Conservation (phyloP, 2,329 filamentous ascomycete genomes). For the Diaporthe longicolla region DNA sequence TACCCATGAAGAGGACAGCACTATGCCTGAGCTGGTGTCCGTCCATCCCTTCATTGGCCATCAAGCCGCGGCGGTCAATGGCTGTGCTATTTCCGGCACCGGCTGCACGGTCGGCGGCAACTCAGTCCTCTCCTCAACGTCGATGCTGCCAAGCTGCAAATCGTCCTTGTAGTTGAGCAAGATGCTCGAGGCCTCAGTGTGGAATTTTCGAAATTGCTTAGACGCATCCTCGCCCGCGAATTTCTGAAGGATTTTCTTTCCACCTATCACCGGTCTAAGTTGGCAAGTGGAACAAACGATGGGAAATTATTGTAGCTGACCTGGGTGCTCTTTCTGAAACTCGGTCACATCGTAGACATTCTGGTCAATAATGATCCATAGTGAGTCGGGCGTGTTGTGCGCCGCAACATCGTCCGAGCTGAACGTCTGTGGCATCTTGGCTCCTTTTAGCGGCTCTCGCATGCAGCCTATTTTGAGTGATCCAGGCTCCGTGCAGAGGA, state of each 20-base stretch:
- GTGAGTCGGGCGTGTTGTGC: slow-evolving; percentile 88
- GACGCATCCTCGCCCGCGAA: slow-evolving; percentile 77
- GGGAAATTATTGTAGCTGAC: slow-evolving; percentile 58
- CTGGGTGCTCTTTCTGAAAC: slow-evolving; percentile 88
- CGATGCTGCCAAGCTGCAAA: slow-evolving; percentile 87
- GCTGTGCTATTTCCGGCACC: slow-evolving; percentile 45
- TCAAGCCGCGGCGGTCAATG: neutral
- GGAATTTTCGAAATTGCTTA: slow-evolving; percentile 80
- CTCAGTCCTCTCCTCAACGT: slow-evolving; percentile 79
- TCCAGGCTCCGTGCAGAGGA: too few species aligned
- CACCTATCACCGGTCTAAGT: slow-evolving; percentile 55
- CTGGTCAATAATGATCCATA: slow-evolving; percentile 93
- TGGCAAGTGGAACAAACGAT: neutral
- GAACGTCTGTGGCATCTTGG: slow-evolving; percentile 88
- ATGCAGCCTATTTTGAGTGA: neutral
- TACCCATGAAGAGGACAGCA: too few species aligned
- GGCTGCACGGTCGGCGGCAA: slow-evolving; percentile 69
- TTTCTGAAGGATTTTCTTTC: slow-evolving; percentile 75
- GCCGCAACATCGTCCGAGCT: slow-evolving; percentile 87
- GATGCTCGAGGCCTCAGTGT: slow-evolving; percentile 80
- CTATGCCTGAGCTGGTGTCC: neutral
- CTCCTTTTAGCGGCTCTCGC: neutral
- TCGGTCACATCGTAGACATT: slow-evolving; percentile 96
- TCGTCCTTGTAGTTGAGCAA: slow-evolving; percentile 87
- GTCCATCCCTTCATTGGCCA: neutral